Evolutionary conservation across 345 rosid genomes (phyloP), one percentile per base, ranked within the genome.

Genomic region (Pugionium dolabratum): DNA sequence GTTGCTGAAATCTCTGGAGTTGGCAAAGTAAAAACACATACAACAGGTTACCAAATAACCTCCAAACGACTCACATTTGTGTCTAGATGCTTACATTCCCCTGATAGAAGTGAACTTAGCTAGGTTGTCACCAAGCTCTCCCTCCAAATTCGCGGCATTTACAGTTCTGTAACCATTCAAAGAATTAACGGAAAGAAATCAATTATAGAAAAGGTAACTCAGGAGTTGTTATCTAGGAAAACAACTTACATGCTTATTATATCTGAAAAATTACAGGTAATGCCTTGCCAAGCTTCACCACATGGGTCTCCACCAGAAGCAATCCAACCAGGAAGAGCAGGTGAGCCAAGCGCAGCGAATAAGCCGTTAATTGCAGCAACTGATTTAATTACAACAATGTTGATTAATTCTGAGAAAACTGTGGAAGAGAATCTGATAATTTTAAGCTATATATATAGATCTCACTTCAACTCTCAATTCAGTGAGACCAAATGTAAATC

Each of bases 221-320:
- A 32, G 32, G 3, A 67, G 45, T 34, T 3, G 28, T 2, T 39
- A 49, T 7, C 9, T 18, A 1, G 5, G 30, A 55, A 8, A 37
- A 51, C 37, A 33, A 39, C 82, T 44, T 79, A 88, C 97, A 90
- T 88, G 69, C 82, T 76, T 30, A 48, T 33, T 9, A 84, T 82
- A 47, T 78, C 81, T 6, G 97, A 79, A 54, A 48, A 85, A 61
- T 84, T 83, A 62, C 99, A 94, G 47, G 28, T 66, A 73, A 90
- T 78, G 44, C 99, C 99, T 84, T 94, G 99, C 97, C 99, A 90
- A 51, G 73, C 67, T 73, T 87, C 91, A 41, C 81, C 93, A 75
- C 99, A 94, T 0, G 99, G 99, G 77, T 94, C 99, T 83, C 99
- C 99, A 43, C 67, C 97, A 43, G 83, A 76, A 56, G 90, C 86